These are phyloP conservation scores for Psilocybe tampanensis DNA, from an alignment of 768 basidiomycete species.

Conservation along the genomic window DNA sequence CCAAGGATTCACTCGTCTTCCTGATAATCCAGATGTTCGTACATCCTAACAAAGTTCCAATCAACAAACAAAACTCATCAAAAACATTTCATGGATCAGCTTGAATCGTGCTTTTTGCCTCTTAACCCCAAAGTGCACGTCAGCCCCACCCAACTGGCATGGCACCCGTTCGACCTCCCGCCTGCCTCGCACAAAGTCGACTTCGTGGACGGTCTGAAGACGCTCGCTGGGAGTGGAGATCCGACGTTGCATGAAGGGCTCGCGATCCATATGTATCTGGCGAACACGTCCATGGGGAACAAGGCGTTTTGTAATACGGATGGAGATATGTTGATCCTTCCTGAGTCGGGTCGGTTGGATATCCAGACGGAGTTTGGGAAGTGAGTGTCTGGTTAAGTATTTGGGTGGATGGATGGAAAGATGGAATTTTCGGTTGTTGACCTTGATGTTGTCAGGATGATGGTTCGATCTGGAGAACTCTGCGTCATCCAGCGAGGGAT, in stretches of 20 bases:
- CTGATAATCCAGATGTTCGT: constrained; percentile 61
- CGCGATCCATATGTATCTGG: constrained; percentile 64
- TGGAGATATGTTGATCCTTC: constrained; percentile 69
- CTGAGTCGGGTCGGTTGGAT: constrained; percentile 65
- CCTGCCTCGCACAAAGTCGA: constrained; percentile 41
- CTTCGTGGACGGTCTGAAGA: constrained; percentile 64
- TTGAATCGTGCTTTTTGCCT: constrained; percentile 65
- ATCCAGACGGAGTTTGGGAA: constrained; percentile 72
- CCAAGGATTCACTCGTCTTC: constrained; percentile 56
- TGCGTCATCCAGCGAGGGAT: constrained; percentile 68
- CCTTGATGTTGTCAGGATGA: constrained; percentile 39
- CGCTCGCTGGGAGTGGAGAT: constrained; percentile 63
- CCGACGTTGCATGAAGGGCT: constrained; percentile 65
- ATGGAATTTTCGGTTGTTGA: background rate
- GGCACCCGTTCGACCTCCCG: constrained; percentile 64
- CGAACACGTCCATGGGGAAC: constrained; percentile 61
- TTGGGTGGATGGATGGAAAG: too few species aligned
- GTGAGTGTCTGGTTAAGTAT: constrained; percentile 35
- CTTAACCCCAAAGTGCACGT: constrained; percentile 61
- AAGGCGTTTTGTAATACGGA: constrained; percentile 65
- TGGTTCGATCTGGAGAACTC: constrained; percentile 67
- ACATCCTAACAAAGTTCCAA: too few species aligned
- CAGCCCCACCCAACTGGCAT: constrained; percentile 67
- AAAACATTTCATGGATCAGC: constrained; percentile 30
- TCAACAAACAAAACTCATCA: too few species aligned